Base-by-base conservation (phyloP, 2,329 filamentous ascomycete species). In the Hypoxylon sp. region DNA sequence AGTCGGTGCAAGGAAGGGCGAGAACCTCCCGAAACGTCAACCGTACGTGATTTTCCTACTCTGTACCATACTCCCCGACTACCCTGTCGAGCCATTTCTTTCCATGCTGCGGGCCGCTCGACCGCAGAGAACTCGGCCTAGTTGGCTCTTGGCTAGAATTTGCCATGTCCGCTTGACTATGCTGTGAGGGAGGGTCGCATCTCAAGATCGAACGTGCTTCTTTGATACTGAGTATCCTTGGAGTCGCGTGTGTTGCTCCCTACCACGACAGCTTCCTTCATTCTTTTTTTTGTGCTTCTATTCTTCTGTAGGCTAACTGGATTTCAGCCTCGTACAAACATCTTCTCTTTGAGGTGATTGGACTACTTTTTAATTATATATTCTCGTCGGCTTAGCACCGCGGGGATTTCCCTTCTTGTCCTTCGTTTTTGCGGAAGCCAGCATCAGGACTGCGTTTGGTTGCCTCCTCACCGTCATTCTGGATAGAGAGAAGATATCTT, bases 11-110 rank as follows among this genome's bases (percentile, higher is more conserved):
- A 70, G 67, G 66, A 69, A 65, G 55, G 64, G 64, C 60, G 60
- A 68, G 68, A 63, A 69, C 66, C 57, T 70, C 68, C 72, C 75
- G 75, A 78, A 79, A 79, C 76, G 63, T 71, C 69, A 73, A 72
- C 63, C 69, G 77, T 78, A 77, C 69, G 76, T 78, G 74, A 74
- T 74, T 67, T 35, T 68, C 69, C 62, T 68, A 68, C 57, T 67
- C 59, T 62, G 53, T 64, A 62, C 69, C 69, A 68, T 71, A 66
- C 70, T 63, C 72, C 3, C 67, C 65, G 63, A 72, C 70, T 67
- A 68, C 66, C 66, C 70, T 54, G 56, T 59, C 62, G 56, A 57
- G 54, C 51, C 58, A 47, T 51, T 48, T 59, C 52, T 62, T 23
- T 41, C 53, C 51, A 52, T 60, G 60, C 59, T 66, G 58, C 64